Evolutionary conservation across 441 rosid genomes (phyloP).

Genomic region (Dalechampia spathulata): DNA sequence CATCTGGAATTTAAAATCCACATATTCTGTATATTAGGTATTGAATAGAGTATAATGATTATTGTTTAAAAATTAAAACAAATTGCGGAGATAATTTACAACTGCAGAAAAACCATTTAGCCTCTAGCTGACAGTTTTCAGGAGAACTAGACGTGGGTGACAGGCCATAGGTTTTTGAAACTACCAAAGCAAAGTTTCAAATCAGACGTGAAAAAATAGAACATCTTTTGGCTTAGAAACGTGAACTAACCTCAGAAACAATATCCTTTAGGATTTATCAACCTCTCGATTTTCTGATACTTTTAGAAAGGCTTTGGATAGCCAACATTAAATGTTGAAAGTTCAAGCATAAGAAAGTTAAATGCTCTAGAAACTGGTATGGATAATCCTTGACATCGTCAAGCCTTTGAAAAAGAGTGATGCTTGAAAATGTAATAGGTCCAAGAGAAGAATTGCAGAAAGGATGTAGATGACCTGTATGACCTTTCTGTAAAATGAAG

Average conservation of each 20-base stretch:
- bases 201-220: background rate
- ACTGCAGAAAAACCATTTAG: background rate
- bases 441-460: too few relatives aligned
- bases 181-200: background rate
- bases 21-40: background rate
- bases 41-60: background rate
- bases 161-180: background rate
- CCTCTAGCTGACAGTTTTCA: background rate
- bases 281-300: background rate
- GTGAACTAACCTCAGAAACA: background rate
- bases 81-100: background rate
- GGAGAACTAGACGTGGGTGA: background rate
- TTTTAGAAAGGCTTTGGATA: background rate
- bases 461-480: background rate
- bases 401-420: too few relatives aligned
- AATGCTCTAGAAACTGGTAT: background rate
- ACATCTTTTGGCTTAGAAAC: background rate
- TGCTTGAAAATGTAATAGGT: too few relatives aligned
- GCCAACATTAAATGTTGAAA: background rate
- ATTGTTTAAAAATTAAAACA: background rate
- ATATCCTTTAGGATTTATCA: background rate
- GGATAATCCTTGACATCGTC: background rate
- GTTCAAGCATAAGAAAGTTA: background rate
- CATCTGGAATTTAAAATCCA: background rate
- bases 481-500: background rate